phyloP scores from a whole-genome alignment of 129 eudicot species.

The Tagetes patula region DNA sequence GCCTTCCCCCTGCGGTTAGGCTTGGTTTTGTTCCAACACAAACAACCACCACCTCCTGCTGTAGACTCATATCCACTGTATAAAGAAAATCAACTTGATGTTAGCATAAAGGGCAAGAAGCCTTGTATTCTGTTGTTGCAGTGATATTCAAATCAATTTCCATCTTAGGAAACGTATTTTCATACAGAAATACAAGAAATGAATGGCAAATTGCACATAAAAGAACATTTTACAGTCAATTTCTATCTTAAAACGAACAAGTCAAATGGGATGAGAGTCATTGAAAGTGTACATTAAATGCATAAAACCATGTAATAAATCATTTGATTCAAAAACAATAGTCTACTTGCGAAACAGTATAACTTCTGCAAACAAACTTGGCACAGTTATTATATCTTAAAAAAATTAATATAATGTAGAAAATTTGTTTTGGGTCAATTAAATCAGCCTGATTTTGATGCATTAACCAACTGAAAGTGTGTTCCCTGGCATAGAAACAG shows the following conservation, averaged over 20 bases:
- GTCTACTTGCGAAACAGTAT: neutral
- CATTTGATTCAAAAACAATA: neutral
- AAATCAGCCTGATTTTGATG: slow-evolving; percentile 1
- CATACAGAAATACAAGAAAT: neutral
- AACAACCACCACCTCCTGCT: slow-evolving; percentile 69
- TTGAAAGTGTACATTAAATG: neutral
- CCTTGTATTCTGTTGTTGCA: neutral
- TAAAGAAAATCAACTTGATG: slow-evolving; percentile 7
- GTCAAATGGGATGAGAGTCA: neutral
- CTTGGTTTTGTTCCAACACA: slow-evolving; percentile 65
- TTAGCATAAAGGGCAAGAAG: slow-evolving; percentile 4
- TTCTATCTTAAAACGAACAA: neutral
- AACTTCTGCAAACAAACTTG: neutral
- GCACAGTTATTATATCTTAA: neutral
- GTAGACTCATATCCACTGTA: slow-evolving; percentile 82
- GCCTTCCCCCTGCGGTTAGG: slow-evolving; percentile 63
- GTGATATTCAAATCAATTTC: neutral
- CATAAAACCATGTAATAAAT: neutral
- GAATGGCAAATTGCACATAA: neutral
- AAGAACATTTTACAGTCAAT: neutral
- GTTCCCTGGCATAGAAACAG: neutral
- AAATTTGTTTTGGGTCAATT: neutral
- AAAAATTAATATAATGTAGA: neutral
- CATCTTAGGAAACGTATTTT: neutral
- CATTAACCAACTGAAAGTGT: neutral